Evolutionary conservation across 495 filamentous ascomycete genomes (phyloP), one percentile per base, ranked within the genome.

Genomic region (Aspergillus sparsus): DNA sequence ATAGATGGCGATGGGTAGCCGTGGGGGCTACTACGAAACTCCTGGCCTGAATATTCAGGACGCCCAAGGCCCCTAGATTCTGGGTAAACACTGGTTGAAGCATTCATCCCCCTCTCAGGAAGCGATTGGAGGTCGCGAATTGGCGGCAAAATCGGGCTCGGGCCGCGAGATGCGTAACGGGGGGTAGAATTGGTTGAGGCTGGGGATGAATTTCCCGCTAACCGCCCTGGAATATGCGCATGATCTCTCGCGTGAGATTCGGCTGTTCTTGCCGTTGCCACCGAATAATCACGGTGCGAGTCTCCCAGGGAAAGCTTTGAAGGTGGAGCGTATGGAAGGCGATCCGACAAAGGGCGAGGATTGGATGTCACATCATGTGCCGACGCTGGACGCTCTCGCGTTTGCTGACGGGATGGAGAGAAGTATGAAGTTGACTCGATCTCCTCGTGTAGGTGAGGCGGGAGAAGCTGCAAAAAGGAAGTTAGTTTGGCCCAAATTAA

Each of bases 371-470:
- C 60, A n/a, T 77, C 71, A 39, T 73, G 72, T 33, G 63, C 62
- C 13, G 74, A 75, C 12, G 58, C 34, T n/a, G 72, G 74, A 41
- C 72, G 74, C 13, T 75, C 70, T 59, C 74, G 74, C 52, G 66
- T 60, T 56, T 66, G 66, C 53, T 65, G 71, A 27, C 69, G 68
- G 18, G 73, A 66, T 49, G 66, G 67, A 58, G 68, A 74, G 16
- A 13, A 9, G 62, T 74, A 77, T 59, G 75, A 66, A 9, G 74
- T 76, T 18, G 75, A 78, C 31, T 80, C 77, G 55, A 80, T 80
- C 62, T 77, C 77, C 57, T 78, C 76, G 61, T 78, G 77, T 6
- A 80, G 70, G 62, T 80, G 76, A 54, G 76, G 66, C 27, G 77
- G 77, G 34, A 80, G 76, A 7, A 80, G 66, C 77, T 80, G 41